phyloP scores from a whole-genome alignment of 2,329 filamentous ascomycete genomes.

The Chaetomium sp. region DNA sequence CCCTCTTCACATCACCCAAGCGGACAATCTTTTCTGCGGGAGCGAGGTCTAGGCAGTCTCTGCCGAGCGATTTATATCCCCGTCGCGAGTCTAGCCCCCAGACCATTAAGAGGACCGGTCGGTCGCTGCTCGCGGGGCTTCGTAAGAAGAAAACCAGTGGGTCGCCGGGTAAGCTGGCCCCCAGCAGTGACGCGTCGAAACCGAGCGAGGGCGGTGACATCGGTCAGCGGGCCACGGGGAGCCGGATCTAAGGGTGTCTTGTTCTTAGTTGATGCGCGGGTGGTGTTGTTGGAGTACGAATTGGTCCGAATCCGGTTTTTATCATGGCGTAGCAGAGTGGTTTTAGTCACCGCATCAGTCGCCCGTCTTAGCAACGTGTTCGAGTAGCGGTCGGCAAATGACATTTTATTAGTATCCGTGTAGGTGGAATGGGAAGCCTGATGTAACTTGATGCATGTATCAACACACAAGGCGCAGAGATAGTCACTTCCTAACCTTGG shows the following conservation, averaged over 20 bases:
- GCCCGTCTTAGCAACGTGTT: neutral
- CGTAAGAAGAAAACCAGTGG: slow-evolving; percentile 23
- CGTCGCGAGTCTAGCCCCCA: neutral
- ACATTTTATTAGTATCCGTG: neutral
- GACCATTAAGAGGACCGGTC: neutral
- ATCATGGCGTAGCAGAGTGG: neutral
- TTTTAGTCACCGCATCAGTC: neutral
- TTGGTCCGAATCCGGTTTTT: neutral
- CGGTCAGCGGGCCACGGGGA: neutral
- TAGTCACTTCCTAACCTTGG: neutral
- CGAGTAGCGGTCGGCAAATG: neutral
- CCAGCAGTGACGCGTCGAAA: slow-evolving; percentile 7
- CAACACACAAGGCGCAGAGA: neutral
- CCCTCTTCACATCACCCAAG: slow-evolving; percentile 24
- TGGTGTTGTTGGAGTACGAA: neutral
- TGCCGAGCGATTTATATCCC: slow-evolving; percentile 8
- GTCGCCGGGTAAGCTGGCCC: slow-evolving; percentile 22
- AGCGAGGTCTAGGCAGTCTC: neutral
- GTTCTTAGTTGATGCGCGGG: neutral
- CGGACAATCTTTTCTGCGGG: neutral
- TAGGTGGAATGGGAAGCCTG: neutral
- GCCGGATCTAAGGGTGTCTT: slow-evolving; percentile 9
- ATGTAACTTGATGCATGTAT: neutral
- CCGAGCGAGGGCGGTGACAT: neutral
- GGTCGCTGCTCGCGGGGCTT: slow-evolving; percentile 24